Evolutionary conservation across 2,329 filamentous ascomycete genomes (phyloP), one percentile per base, ranked within the genome.

Genomic region (Tolypocladium inflatum): DNA sequence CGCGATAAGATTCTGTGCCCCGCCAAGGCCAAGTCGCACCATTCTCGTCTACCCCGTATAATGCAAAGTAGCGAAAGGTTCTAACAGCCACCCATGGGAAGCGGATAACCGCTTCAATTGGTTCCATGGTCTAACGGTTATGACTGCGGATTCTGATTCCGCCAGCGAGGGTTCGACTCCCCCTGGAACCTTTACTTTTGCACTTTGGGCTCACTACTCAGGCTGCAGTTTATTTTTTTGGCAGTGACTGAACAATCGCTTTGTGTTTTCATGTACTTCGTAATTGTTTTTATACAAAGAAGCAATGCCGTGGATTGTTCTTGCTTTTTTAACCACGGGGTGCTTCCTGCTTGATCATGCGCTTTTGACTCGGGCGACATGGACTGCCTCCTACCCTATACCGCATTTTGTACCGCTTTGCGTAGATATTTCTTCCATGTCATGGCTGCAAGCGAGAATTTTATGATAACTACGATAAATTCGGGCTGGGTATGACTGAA

Each of bases 101-200:
- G 62, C 58, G 63, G 63, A 26, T 3, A 53, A 68, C 66, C 62
- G 59, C 59, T 66, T 66, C 61, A 62, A 52, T 4, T 0, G 68
- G 69, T 70, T 70, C 64, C 66, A 66, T 71, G 68, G 67, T 71
- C 69, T 71, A 70, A 70, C 68, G 68, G 68, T 69, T 63, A 71
- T 71, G 68, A 70, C 69, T 71, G 68, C 69, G 68, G 69, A 70
- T 62, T 63, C 61, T 70, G 68, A 70, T 70, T 70, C 69, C 67
- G 68, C 68, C 69, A 71, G 69, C 68, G 68, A 70, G 68, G 68
- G 69, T 70, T 70, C 68, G 68, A 71, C 68, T 71, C 69, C 68
- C 68, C 48, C 67, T 65, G 66, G 66, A 65, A 71, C 69, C 69
- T 70, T 21, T 41, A 4, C 62, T 63, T 64, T 62, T 43, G 8